A percentile compares a stretch with the other conserved stretches of the same genome.
These are phyloP conservation scores for Penicillium hordei DNA, from an alignment of 2,329 filamentous ascomycete genomes.

Conservation along the genomic window DNA sequence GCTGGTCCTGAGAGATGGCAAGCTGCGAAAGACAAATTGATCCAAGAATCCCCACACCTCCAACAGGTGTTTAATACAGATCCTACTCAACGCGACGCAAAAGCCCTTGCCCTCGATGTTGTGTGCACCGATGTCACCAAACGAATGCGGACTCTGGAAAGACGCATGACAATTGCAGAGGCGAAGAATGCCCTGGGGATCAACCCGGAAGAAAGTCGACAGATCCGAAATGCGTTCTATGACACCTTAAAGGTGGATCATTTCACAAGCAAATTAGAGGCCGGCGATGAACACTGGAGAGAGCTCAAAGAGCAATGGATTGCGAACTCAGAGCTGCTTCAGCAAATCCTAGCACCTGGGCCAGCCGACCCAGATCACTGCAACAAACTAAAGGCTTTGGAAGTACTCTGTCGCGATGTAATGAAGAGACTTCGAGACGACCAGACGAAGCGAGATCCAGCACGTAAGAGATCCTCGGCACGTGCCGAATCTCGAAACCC, in stretches of 20 bases:
- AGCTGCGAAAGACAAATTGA: conserved; percentile 64
- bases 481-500: conserved; percentile 25
- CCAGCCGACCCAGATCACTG: conserved; percentile 54
- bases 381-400: conserved; percentile 63
- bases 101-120: conserved; percentile 70
- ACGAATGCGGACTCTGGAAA: conserved; percentile 65
- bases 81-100: conserved; percentile 59
- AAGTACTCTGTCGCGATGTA: conserved; percentile 71
- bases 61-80: conserved; percentile 61
- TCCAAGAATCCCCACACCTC: conserved; percentile 65
- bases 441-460: conserved; percentile 56
- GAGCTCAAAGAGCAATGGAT: conserved; percentile 70
- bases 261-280: conserved; percentile 72
- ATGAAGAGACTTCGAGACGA: conserved; percentile 75
- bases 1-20: conserved; percentile 74
- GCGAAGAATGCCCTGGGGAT: conserved; percentile 71
- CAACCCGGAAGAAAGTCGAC: conserved; percentile 66
- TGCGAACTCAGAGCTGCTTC: conserved; percentile 56
- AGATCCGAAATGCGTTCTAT: conserved; percentile 66
- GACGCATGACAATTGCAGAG: conserved; percentile 69
- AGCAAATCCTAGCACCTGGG: conserved; percentile 53
- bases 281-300: conserved; percentile 69
- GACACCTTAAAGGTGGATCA: conserved; percentile 63
- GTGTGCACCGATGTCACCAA: conserved; percentile 82
- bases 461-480: conserved; percentile 39